phyloP scores from a whole-genome alignment of 208 protist genomes.

The Trypanosoma rangeli region DNA sequence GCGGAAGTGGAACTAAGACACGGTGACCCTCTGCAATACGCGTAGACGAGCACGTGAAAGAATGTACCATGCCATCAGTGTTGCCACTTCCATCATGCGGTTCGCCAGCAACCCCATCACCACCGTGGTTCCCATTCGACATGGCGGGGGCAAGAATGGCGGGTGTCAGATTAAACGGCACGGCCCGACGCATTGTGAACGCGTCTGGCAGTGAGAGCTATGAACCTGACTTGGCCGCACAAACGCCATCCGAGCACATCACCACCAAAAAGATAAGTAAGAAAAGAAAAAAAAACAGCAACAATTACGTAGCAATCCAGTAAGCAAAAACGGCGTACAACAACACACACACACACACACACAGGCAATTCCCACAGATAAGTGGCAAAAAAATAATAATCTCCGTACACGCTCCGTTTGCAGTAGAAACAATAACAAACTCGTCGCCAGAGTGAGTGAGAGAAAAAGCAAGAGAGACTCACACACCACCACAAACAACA shows the following conservation, averaged over 20 bases:
- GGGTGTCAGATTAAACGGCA: not conserved
- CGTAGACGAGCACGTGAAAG: not conserved
- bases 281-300: not conserved
- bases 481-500: not conserved
- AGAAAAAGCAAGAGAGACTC: not conserved
- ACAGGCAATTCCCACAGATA: too few relatives aligned
- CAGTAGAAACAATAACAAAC: not conserved
- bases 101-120: not conserved
- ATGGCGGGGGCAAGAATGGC: not conserved
- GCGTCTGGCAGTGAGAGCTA: not conserved
- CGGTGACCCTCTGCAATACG: not conserved
- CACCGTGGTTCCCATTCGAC: not conserved
- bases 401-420: too few relatives aligned
- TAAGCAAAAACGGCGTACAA: not conserved
- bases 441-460: not conserved
- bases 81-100: not conserved
- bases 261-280: not conserved
- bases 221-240: not conserved
- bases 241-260: not conserved
- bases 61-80: not conserved
- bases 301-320: not conserved
- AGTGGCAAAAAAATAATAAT: too few relatives aligned
- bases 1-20: conserved; percentile 43
- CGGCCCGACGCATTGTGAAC: not conserved
- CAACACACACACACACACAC: not conserved